Percentiles rank a stretch among this genome's conserved stretches.
Evolutionary conservation across 2,329 filamentous ascomycete species (phyloP).

Genomic region (Ceratocystis eucalypticola): DNA sequence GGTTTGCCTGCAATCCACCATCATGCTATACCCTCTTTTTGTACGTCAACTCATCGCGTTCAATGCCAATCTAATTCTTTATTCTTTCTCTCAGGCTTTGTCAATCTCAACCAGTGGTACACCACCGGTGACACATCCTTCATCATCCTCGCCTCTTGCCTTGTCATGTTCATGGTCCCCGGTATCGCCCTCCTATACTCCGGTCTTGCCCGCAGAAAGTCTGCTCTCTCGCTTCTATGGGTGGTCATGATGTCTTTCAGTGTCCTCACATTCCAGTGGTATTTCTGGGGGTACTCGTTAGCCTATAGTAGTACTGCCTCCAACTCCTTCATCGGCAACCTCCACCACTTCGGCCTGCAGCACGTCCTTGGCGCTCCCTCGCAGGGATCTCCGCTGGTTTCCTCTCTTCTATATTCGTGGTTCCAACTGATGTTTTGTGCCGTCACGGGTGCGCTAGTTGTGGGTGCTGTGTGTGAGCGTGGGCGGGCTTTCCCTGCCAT

Average conservation of each 20-base stretch:
- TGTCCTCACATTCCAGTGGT: slow-evolving; percentile 95
- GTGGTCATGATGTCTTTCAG: slow-evolving; percentile 89
- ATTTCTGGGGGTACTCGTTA: slow-evolving; percentile 96
- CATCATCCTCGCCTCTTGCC: slow-evolving; percentile 77
- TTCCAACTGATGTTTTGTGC: slow-evolving; percentile 99
- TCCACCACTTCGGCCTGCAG: slow-evolving; percentile 78
- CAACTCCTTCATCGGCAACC: slow-evolving; percentile 83
- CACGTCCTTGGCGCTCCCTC: slow-evolving; percentile 75
- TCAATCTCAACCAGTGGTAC: slow-evolving; percentile 95
- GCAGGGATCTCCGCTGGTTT: slow-evolving; percentile 74
- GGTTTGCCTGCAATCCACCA: slow-evolving; percentile 1
- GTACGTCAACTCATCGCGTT: not conserved
- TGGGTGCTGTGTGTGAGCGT: slow-evolving; percentile 86
- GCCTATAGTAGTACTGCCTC: slow-evolving; percentile 72
- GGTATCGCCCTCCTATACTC: slow-evolving; percentile 97
- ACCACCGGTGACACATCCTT: slow-evolving; percentile 83
- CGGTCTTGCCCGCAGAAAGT: slow-evolving; percentile 92
- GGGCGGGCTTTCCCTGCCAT: slow-evolving; percentile 85
- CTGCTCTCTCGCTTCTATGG: slow-evolving; percentile 92
- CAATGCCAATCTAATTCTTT: not conserved
- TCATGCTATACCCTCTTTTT: not conserved
- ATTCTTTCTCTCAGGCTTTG: slow-evolving; percentile 42
- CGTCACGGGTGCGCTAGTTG: slow-evolving; percentile 79
- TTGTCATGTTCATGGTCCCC: slow-evolving; percentile 93
- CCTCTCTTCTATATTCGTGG: slow-evolving; percentile 83